Evolutionary conservation across 148 eudicot species (phyloP), one percentile per base, ranked within the genome.

Genomic region (Limonium bicolor): DNA sequence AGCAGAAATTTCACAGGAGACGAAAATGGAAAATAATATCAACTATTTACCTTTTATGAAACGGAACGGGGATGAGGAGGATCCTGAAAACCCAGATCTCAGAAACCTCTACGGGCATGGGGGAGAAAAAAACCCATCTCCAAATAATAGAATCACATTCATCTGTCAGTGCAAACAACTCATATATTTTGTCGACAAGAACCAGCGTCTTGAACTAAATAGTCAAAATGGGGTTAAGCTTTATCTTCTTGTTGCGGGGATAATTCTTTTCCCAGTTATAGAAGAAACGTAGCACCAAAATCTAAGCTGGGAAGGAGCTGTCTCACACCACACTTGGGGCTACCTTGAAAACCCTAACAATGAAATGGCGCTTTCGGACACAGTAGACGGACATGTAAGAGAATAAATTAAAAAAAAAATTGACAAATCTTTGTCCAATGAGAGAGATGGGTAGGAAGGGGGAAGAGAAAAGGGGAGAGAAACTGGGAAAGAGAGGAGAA

Each of bases 301-400:
- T 67, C 73, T 60, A 64, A 72, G 70, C 61, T 67, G 61, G 51
- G 41, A 52, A 32, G 60, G 60, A 56, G 61, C 61, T 55, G 51
- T 63, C 63, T 56, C 58, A 20, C 62, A 64, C 62, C 70, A 55
- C 60, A 36, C 66, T 53, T n/a, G 40, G 17, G 48, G 30, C 17
- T 31, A 23, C 19, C 14, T 24, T 21, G 23, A 43, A 40, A 24
- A 24, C 48, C 48, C 48, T 41, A 41, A 35, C 13, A n/a, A 2
- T 7, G 16, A 35, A 35, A n/a, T 10, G 12, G 14, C 6, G 38
- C 38, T 35, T 35, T n/a, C 16, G 14, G 16, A 35, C 6, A 35
- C 11, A 8, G 38, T 11, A 6, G 12, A 43, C n/a, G n/a, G n/a
- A n/a, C n/a, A n/a, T 37, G 20, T 39, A 13, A 1, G 7, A 9